Evolutionary conservation across 208 protist species (phyloP).

Genomic region (Acanthamoeba sp.): DNA sequence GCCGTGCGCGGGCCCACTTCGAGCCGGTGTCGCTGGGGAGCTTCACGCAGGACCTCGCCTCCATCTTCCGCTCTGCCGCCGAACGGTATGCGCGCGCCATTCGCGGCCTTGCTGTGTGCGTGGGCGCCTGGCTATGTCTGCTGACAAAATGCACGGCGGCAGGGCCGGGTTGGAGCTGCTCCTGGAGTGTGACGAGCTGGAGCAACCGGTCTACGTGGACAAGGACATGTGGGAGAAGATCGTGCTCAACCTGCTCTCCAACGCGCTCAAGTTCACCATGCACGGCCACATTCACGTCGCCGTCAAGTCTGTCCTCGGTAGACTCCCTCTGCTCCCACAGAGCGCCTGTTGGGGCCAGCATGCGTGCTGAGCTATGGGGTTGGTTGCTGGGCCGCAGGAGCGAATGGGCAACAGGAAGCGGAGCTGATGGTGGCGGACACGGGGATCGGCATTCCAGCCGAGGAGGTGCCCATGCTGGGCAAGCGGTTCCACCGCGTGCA

Average conservation of each 20-base stretch:
- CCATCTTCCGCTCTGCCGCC: slow-evolving; percentile 58
- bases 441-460: slow-evolving; percentile 68
- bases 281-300: slow-evolving; percentile 61
- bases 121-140: background rate
- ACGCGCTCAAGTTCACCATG: slow-evolving; percentile 81
- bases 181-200: background rate
- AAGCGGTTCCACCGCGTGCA: slow-evolving; percentile 77
- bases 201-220: slow-evolving; percentile 70
- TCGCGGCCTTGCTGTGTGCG: background rate
- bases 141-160: background rate
- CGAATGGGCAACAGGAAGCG: background rate
- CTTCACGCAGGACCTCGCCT: slow-evolving; percentile 70
- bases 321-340: no score
- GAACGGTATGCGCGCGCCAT: background rate
- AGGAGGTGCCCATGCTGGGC: slow-evolving; percentile 61
- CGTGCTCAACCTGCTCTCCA: slow-evolving; percentile 79
- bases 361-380: no score
- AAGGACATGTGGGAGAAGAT: slow-evolving; percentile 81
- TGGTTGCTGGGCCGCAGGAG: background rate
- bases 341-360: no score
- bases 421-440: slow-evolving; percentile 73
- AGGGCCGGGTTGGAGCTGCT: slow-evolving; percentile 16
- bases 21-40: slow-evolving; percentile 69
- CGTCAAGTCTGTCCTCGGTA: background rate
- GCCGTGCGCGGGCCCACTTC: slow-evolving; percentile 74